Base-by-base conservation (phyloP, 257 asterid genomes). In the Scutellaria galericulata region DNA sequence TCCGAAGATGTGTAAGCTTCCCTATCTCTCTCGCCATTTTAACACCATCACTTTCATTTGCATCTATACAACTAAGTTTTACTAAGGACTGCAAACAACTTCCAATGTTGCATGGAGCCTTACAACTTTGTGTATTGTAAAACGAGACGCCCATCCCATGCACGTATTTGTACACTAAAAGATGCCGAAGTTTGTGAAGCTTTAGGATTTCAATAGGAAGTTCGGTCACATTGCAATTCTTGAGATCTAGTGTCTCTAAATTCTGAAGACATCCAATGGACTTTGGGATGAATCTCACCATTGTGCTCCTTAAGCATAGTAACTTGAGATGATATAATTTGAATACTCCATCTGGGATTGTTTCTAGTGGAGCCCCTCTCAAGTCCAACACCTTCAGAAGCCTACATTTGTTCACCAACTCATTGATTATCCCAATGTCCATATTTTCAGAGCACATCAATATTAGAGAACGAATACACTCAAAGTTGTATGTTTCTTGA, bases 261-360 rank as follows among this genome's bases (percentile, higher is more conserved):
- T 48, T 48, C 14, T 0, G 1, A 3, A 37, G 76, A 51, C 0
- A 1, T 11, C 1, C 4, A n/a, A 22, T 68, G 9, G 18, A 54
- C 18, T 40, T 68, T 3, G 64, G 64, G 7, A 68, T 54, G 24
- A 39, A 1, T 2, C 10, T 2, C 13, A 68, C 40, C 64, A 13
- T 11, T 3, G 81, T 70, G n/a, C 22, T 9, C 1, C 62, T 53
- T 0, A 82, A 18, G 51, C 45, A 2, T 0, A 82, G 54, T 57
- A 39, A 20, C 57, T 42, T 74, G 61, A 83, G 82, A 31, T 60
- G 77, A 31, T 66, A 48, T 14, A 75, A 15, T 2, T 68, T 73
- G 70, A 68, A 82, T 56, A 78, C 72, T 15, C 74, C 72, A 8
- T 42, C 1, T n/a, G 82, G 82, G 39, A 76, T 76, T 7, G 9